Percentiles rank a stretch among this genome's conserved stretches.
phyloP scores from a whole-genome alignment of 2,329 filamentous ascomycete genomes.

The Ceratocystiopsis brevicomis region DNA sequence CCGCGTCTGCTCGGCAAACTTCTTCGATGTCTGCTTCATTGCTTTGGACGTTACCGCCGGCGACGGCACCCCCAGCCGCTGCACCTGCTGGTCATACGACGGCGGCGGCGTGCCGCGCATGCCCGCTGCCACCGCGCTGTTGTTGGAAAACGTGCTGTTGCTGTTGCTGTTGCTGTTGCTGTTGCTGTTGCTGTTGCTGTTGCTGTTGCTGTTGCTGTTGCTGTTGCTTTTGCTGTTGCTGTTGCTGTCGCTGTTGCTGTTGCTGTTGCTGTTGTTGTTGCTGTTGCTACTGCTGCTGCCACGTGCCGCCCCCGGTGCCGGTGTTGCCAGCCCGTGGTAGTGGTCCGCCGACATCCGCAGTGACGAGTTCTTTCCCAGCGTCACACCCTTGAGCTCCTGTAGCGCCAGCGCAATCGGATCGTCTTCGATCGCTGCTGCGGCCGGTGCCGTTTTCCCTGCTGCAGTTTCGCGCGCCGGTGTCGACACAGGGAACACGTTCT shows the following conservation, averaged over 20 bases:
- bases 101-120: conserved; percentile 67
- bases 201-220: conserved; percentile 15
- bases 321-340: conserved; percentile 84
- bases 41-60: conserved; percentile 83
- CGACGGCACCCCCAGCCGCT: conserved; percentile 69
- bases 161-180: too few species aligned
- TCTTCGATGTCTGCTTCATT: conserved; percentile 89
- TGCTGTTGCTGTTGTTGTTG: too few species aligned
- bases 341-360: conserved; percentile 84
- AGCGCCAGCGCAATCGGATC: conserved; percentile 88
- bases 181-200: too few species aligned
- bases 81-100: conserved; percentile 62
- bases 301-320: conserved; percentile 33
- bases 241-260: conserved; percentile 16
- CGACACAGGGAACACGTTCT: conserved; percentile 88
- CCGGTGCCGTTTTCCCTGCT: conserved; percentile 15
- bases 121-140: conserved; percentile 29
- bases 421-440: conserved; percentile 35
- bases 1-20: conserved; percentile 66
- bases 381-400: conserved; percentile 75
- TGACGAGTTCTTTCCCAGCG: conserved; percentile 56
- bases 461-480: conserved; percentile 33
- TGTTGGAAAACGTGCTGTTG: conserved; percentile 10
- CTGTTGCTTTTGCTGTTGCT: too few species aligned
- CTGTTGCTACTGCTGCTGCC: too few species aligned